phyloP scores from a whole-genome alignment of 768 basidiomycete genomes.

The Austroboletus festivus region DNA sequence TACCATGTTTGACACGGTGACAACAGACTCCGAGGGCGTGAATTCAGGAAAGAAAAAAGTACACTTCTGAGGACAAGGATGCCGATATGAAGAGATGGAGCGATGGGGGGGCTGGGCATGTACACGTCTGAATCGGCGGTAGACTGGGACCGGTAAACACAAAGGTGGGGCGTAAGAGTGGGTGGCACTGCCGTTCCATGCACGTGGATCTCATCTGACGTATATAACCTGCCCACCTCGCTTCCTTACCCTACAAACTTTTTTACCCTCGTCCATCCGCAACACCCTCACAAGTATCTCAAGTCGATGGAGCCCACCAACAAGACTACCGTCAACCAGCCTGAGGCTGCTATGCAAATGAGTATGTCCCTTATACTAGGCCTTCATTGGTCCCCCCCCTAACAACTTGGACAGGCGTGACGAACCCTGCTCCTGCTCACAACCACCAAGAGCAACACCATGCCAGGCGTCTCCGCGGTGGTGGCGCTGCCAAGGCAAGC shows the following conservation, averaged over 20 bases:
- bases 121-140: background rate
- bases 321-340: slow-evolving; percentile 47
- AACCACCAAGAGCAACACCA: slow-evolving; percentile 42
- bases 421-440: slow-evolving; percentile 42
- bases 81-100: too few species aligned
- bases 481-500: slow-evolving; percentile 62
- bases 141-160: background rate
- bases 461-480: slow-evolving; percentile 64
- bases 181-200: slow-evolving; percentile 7
- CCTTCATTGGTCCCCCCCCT: background rate
- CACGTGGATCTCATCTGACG: slow-evolving; percentile 11
- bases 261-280: background rate
- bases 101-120: too few species aligned
- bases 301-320: slow-evolving; percentile 31
- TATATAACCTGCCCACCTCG: slow-evolving; percentile 15
- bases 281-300: slow-evolving; percentile 24
- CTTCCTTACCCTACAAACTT: background rate
- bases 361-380: slow-evolving; percentile 41
- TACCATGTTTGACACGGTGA: background rate
- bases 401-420: slow-evolving; percentile 36
- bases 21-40: too few species aligned
- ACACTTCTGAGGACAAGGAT: too few species aligned
- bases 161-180: background rate
- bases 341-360: slow-evolving; percentile 60
- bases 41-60: too few species aligned